Base-by-base conservation (phyloP, 2,329 filamentous ascomycete genomes). In the Colletotrichum gigasporum region DNA sequence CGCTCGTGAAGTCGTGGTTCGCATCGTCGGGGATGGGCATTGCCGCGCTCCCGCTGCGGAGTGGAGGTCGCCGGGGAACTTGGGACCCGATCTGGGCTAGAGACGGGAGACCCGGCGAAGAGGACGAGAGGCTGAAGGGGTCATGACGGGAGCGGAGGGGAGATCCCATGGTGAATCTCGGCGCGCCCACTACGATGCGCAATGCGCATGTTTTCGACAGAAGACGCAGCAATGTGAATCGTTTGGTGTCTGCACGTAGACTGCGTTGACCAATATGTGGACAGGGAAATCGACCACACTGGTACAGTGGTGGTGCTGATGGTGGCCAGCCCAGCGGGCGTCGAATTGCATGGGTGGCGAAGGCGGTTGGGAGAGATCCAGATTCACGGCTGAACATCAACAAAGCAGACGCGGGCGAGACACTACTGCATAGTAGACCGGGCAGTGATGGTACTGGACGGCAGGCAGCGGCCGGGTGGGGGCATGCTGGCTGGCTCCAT, bases 81-180 rank as follows among this genome's bases (percentile, higher is more conserved):
- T 79, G 81, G 3, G 78, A 75, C 1, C 84, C 67, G 9, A 88
- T 71, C 3, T 87, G 80, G 35, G 78, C 77, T 0, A 88, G 73
- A 0, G 85, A 80, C 3, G 86, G 86, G 0, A 88, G 73, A n/a
- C 79, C 79, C n/a, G 85, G 85, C 4, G 85, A 87, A 0, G 85
- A 87, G 0, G 85, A n/a, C n/a, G n/a, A 85, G 8, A 71, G 66
- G 16, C 34, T 53, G 22, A 32, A 37, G 74, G 71, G 30, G 77
- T 61, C 28, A 74, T 60, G 28, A 75, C 68, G 16, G 75, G 69
- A 9, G 74, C 51, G 22, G 60, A 76, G 70, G 58, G 73, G 65
- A 59, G 75, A 69, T 67, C 76, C 72, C 75, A 79, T 78, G 44
- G 53, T 70, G 51, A 70, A 63, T 55, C 66, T 51, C 69, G 74